These are phyloP conservation scores for Nitzschia sp. DNA, from an alignment of 108 stramenopile species.

Conservation along the genomic window DNA sequence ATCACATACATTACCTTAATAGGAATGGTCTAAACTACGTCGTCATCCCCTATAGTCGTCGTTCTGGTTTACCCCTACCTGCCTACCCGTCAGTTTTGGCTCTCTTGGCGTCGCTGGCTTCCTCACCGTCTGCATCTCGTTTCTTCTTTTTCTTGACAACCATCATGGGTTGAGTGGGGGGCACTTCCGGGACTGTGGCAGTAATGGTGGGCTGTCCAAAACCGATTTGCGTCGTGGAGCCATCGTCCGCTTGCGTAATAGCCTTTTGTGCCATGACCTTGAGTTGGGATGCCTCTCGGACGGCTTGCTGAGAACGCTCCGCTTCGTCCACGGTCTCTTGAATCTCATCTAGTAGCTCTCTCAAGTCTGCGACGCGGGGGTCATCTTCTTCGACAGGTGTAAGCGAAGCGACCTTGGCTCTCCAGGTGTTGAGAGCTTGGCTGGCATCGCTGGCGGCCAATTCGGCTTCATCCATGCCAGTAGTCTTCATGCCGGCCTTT, in stretches of 20 bases:
- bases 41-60: too few species aligned
- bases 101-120: slow-evolving; percentile 14
- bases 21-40: too few species aligned
- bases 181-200: background rate
- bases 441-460: slow-evolving; percentile 6
- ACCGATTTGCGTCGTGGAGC: slow-evolving; percentile 33
- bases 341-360: slow-evolving; percentile 78
- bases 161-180: slow-evolving; percentile 18
- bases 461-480: slow-evolving; percentile 26
- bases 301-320: slow-evolving; percentile 55
- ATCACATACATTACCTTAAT: too few species aligned
- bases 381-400: background rate
- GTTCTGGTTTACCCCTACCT: too few species aligned
- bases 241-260: slow-evolving; percentile 6
- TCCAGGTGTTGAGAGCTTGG: slow-evolving; percentile 14
- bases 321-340: slow-evolving; percentile 83
- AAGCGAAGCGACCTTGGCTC: slow-evolving; percentile 2
- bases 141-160: slow-evolving; percentile 44
- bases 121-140: background rate
- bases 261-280: slow-evolving; percentile 23
- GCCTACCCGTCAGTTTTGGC: slow-evolving; percentile 12
- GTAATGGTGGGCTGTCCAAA: slow-evolving; percentile 22
- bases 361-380: slow-evolving; percentile 20
- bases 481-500: slow-evolving; percentile 36
- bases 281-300: slow-evolving; percentile 57